These are phyloP conservation scores for Przewalskia tangutica DNA, from an alignment of 257 asterid species.

Conservation along the genomic window DNA sequence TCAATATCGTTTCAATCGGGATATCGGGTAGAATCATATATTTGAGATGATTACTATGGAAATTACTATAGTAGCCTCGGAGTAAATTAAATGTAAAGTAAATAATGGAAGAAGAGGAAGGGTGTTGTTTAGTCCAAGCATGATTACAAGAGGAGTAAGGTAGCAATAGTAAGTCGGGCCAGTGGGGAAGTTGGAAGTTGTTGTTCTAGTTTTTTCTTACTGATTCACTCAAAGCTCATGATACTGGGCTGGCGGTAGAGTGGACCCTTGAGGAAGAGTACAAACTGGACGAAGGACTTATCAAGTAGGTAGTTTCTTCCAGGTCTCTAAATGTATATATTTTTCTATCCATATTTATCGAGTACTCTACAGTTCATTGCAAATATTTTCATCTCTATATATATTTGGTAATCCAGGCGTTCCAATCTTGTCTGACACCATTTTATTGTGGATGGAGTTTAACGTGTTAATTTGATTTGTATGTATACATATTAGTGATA, in stretches of 20 bases:
- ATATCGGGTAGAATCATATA: too few species aligned
- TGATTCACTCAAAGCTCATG: slow-evolving; percentile 71
- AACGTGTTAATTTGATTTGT: not conserved
- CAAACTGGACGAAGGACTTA: slow-evolving; percentile 74
- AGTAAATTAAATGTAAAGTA: slow-evolving; percentile 23
- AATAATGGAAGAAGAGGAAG: slow-evolving; percentile 28
- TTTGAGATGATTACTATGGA: too few species aligned
- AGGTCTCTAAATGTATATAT: not conserved
- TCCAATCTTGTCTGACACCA: not conserved
- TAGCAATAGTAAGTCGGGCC: slow-evolving; percentile 18
- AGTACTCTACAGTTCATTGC: not conserved
- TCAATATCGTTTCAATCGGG: slow-evolving; percentile 35
- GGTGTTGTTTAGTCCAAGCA: slow-evolving; percentile 20
- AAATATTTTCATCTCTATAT: not conserved
- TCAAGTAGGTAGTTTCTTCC: slow-evolving; percentile 67
- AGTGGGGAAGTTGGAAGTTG: slow-evolving; percentile 26
- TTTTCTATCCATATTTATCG: not conserved
- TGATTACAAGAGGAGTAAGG: not conserved
- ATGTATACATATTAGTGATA: not conserved
- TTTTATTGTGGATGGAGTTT: not conserved
- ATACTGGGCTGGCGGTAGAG: slow-evolving; percentile 64
- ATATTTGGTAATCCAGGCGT: not conserved
- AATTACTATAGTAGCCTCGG: slow-evolving; percentile 25
- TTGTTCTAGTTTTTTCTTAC: slow-evolving; percentile 32
- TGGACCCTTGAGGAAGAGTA: slow-evolving; percentile 82